phyloP scores from a whole-genome alignment of 345 rosid genomes.

The thale cress (Arabidopsis thaliana) region DNA sequence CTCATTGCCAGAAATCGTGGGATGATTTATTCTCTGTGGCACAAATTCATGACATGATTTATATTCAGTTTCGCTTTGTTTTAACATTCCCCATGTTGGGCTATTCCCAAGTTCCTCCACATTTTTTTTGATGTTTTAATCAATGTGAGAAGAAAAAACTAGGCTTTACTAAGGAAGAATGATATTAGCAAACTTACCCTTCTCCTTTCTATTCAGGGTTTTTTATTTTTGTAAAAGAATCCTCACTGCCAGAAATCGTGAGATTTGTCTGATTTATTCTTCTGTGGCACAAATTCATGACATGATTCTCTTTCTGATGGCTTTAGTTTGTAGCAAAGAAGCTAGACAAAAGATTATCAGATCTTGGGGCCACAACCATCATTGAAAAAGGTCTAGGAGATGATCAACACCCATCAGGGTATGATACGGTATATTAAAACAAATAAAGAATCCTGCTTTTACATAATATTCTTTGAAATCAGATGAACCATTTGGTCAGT shows the following conservation, averaged over 20 bases:
- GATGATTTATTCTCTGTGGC: constrained; percentile 6
- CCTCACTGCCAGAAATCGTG: not conserved
- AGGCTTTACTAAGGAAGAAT: too few species aligned
- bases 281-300: constrained; percentile 12
- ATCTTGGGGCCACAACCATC: constrained; percentile 76
- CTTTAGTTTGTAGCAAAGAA: constrained; percentile 96
- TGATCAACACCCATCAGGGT: constrained; percentile 99
- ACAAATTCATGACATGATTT: constrained; percentile 2
- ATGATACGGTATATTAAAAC: constrained; percentile 46
- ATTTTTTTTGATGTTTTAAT: too few species aligned
- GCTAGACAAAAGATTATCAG: constrained; percentile 84
- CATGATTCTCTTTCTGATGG: constrained; percentile 34
- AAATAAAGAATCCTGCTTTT: not conserved
- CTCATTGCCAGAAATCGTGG: not conserved
- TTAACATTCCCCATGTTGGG: too few species aligned
- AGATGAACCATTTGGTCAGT: not conserved
- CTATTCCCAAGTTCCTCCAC: too few species aligned
- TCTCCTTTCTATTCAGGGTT: too few species aligned
- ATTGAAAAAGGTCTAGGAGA: constrained; percentile 91
- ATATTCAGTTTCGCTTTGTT: too few species aligned
- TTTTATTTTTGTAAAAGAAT: too few species aligned
- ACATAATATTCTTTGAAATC: not conserved
- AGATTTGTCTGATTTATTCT: constrained; percentile 2
- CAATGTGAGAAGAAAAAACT: too few species aligned
- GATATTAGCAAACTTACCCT: too few species aligned